Base-by-base conservation (phyloP, 78 protist species). In the Dictyostelium capitatum region DNA sequence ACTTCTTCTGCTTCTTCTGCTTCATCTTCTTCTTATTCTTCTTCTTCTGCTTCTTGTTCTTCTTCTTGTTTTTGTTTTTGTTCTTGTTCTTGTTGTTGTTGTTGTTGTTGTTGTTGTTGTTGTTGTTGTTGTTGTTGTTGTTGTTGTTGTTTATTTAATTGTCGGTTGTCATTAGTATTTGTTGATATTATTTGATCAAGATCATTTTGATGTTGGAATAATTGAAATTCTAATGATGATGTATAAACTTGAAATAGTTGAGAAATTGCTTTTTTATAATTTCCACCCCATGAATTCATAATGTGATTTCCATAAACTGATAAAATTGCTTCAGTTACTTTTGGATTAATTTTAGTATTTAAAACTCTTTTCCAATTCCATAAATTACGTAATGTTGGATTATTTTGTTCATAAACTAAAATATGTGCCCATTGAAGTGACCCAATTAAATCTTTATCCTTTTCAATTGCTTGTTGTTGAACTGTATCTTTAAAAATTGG, bases 281-380 rank as follows among this genome's bases (percentile, higher is more conserved):
- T 25, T 19, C 77, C 83, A 56, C 92, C 92, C 92, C 92, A 87
- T 10, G 64, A 48, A 64, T 87, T 87, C 23, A 64, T 64, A 14
- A 77, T 53, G 32, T 87, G 82, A 25, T 77, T 87, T 48, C 92
- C 57, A 77, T 74, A 87, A 4, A 87, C 54, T 14, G 92, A 57
- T 20, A 74, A 20, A 15, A 87, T 32, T 2, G 92, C 74, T 43
- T 87, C 83, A 32, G 67, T 25, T 17, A 87, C 82, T 12, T 7
- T 41, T 28, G 92, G 92, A 9, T 10, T 41, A 50, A 87, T 87
- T 54, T 64, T 56, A 32, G 41, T 25, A 4, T 64, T 8, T n/a
- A 77, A 43, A 1, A 87, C 25, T 37, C 23, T 23, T 47, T 51
- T 53, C 92, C 92, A 87, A 2, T 19, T n/a, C 92, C 92, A 87